Base-by-base conservation (phyloP, 2,329 filamentous ascomycete genomes). In the Penicillium sp. region DNA sequence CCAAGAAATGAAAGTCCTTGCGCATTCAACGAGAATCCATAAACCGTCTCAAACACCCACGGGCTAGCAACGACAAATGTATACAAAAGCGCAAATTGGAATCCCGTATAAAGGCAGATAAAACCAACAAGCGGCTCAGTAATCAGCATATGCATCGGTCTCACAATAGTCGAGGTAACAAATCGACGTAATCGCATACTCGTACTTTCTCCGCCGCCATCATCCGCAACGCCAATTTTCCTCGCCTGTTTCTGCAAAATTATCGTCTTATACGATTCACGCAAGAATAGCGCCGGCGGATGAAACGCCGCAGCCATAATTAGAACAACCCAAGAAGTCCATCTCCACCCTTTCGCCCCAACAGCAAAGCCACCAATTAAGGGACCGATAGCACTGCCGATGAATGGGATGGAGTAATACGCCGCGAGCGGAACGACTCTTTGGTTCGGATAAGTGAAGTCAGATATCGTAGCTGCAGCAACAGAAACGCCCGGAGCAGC, bases 51-150 rank as follows among this genome's bases (percentile, higher is more conserved):
- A 74, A 94, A 96, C 41, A 95, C 88, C 37, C 94, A 82, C 0
- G 89, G 87, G 62, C 95, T 95, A 1, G 90, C 89, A 0, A 90
- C 92, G 46, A 96, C 79, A 76, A 94, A 94, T 21, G 93, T 85
- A 66, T 94, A 96, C 1, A 96, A 82, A 0, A 94, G 78, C 5
- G 81, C 88, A 65, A 92, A 91, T 69, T 89, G 85, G 71, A 90
- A 90, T 34, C 85, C 82, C 77, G 87, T 87, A 72, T 90, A 90
- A 49, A 90, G 75, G 30, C 85, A 87, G 18, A 90, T 73, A 8
- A 86, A 73, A 0, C 83, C 76, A 49, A 90, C 85, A 49, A 90
- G 88, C 49, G 88, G 86, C 69, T 90, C 87, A 27, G 79, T 78
- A 53, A 88, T 81, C 9, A 90, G 79, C 57, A 89, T 80, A 42